Conservation (phyloP, 2,329 filamentous ascomycete genomes). For the Trichoderma afroharzianum region DNA sequence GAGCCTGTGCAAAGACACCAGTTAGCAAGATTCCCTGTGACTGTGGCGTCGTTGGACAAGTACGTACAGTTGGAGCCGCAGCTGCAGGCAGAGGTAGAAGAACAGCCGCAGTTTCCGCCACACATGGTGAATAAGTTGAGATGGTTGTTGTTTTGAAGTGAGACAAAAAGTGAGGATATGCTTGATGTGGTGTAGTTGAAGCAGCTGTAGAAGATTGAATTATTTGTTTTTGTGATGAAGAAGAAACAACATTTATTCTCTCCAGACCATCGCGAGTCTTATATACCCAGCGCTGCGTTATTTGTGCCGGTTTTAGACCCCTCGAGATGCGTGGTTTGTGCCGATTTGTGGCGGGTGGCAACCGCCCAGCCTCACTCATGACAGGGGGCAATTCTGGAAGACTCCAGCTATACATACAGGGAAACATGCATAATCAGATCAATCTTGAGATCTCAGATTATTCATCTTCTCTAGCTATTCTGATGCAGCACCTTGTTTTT, state of each 20-base stretch:
- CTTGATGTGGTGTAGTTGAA: background rate
- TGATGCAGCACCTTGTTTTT: background rate
- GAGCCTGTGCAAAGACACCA: constrained; percentile 23
- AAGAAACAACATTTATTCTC: background rate
- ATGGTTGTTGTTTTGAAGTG: background rate
- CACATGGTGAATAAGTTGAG: constrained; percentile 29
- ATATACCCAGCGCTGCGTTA: constrained; percentile 11
- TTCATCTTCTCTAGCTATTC: background rate
- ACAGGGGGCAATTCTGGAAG: background rate
- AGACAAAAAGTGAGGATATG: background rate
- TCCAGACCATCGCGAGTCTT: background rate
- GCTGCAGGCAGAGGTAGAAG: constrained; percentile 32
- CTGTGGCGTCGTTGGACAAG: background rate
- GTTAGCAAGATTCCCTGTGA: constrained; percentile 19
- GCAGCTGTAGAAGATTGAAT: background rate
- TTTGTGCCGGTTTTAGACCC: background rate
- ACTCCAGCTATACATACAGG: background rate
- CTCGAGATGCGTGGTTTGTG: constrained; percentile 17
- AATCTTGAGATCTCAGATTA: background rate
- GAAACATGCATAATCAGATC: background rate
- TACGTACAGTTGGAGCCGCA: constrained; percentile 36
- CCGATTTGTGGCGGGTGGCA: constrained; percentile 10
- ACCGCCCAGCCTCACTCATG: background rate
- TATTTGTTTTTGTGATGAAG: background rate
- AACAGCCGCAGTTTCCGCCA: constrained; percentile 36